phyloP scores from a whole-genome alignment of 1,139 yeast genomes.

The Taphrina sp. region DNA sequence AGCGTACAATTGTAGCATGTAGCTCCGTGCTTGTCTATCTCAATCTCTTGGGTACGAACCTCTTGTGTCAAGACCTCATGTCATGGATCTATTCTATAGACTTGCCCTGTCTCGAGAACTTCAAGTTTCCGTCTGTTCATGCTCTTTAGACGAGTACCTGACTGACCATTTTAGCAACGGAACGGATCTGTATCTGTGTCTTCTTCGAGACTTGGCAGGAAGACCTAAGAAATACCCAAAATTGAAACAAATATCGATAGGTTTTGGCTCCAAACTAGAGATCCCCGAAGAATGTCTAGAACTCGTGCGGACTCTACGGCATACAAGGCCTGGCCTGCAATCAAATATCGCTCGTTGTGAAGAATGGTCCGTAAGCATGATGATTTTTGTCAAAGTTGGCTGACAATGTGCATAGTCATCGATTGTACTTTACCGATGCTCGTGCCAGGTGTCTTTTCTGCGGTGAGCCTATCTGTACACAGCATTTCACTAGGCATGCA shows the following conservation, averaged over 20 bases:
- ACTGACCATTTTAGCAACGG: background rate
- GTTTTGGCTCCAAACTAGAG: slow-evolving; percentile 31
- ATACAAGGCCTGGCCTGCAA: slow-evolving; percentile 1
- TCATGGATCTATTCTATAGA: slow-evolving; percentile 22
- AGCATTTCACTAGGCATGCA: slow-evolving; percentile 25
- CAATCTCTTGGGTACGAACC: slow-evolving; percentile 24
- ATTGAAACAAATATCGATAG: slow-evolving; percentile 13
- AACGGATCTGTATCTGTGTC: slow-evolving; percentile 15
- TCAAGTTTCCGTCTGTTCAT: slow-evolving; percentile 24
- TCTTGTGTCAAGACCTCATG: slow-evolving; percentile 23
- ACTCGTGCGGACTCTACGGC: slow-evolving; percentile 12
- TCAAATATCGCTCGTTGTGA: slow-evolving; percentile 28
- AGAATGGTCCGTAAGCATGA: background rate
- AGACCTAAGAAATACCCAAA: slow-evolving; percentile 18
- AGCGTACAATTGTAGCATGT: slow-evolving; percentile 3
- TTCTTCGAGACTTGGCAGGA: slow-evolving; percentile 16
- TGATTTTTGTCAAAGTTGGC: no score
- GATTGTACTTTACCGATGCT: slow-evolving; percentile 23
- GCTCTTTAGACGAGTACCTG: no score
- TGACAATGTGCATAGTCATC: slow-evolving; percentile 8
- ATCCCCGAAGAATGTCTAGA: slow-evolving; percentile 28
- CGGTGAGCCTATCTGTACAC: slow-evolving; percentile 17
- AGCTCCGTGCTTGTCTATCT: slow-evolving; percentile 24
- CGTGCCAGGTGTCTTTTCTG: slow-evolving; percentile 19
- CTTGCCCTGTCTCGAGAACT: slow-evolving; percentile 14